Evolutionary conservation across 805 yeast genomes (phyloP).

Genomic region (Wickerhamiella azymoides): DNA sequence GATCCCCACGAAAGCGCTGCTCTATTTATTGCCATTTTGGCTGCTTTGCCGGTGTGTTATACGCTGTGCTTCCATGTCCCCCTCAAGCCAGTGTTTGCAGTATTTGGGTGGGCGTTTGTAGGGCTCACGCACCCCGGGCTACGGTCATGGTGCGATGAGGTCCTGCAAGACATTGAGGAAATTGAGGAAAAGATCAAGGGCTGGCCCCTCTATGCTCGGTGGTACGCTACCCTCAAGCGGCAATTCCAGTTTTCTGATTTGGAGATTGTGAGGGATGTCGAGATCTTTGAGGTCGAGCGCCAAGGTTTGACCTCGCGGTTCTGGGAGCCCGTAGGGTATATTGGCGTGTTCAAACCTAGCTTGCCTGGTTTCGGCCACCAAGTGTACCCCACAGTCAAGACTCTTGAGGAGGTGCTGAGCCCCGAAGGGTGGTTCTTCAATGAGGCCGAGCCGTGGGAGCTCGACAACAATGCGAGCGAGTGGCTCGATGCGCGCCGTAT

Average conservation of each 20-base stretch:
- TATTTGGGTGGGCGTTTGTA: constrained; percentile 43
- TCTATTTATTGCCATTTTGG: constrained; percentile 31
- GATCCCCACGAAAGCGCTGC: constrained; percentile 57
- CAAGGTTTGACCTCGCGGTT: constrained; percentile 44
- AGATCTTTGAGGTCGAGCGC: constrained; percentile 61
- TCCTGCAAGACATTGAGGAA: constrained; percentile 2
- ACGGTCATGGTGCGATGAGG: background rate
- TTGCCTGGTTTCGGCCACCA: constrained; percentile 31
- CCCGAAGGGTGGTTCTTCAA: constrained; percentile 68
- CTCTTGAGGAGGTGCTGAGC: constrained; percentile 42
- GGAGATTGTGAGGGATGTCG: constrained; percentile 49
- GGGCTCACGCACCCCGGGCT: constrained; percentile 43
- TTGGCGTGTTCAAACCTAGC: constrained; percentile 41
- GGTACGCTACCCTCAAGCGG: constrained; percentile 23
- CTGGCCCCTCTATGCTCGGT: background rate
- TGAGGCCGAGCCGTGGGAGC: constrained; percentile 45
- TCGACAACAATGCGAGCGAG: constrained; percentile 38
- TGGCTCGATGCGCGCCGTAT: constrained; percentile 41
- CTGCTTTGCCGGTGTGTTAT: constrained; percentile 22
- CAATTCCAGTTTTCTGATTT: constrained; percentile 52
- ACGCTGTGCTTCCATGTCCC: constrained; percentile 33
- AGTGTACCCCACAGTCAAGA: constrained; percentile 43
- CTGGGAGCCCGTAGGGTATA: constrained; percentile 48
- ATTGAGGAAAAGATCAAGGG: constrained; percentile 5
- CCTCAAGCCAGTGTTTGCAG: constrained; percentile 46